Base-by-base conservation (phyloP, 2,329 filamentous ascomycete species). In the Sphaerostilbella broomeana region DNA sequence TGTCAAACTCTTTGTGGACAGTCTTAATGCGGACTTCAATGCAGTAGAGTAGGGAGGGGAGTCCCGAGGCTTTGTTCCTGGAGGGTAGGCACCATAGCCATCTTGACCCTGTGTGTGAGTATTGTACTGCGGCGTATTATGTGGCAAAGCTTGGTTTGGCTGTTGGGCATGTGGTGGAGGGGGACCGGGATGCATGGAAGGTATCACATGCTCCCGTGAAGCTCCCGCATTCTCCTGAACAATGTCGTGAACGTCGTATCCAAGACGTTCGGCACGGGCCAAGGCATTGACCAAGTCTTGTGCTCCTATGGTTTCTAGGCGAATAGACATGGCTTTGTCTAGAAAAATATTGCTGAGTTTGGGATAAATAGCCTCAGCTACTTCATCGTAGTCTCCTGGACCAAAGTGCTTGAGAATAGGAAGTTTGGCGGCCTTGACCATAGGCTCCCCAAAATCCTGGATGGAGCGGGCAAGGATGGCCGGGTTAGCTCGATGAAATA, bases 271-370 rank as follows among this genome's bases (percentile, higher is more conserved):
- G 2, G 74, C 73, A 24, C 68, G 62, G 2, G 74, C 74, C 15
- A 79, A 62, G 11, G 73, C 70, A 42, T 77, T 77, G 38, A 79
- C 69, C 3, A 79, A 63, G 11, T 68, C 64, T 18, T 71, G 66
- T 1, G 72, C 73, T 8, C 67, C 65, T 36, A 79, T 77, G 2
- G 70, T 74, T 31, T 64, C 62, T 4, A 79, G 60, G 0, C 75
- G 69, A 38, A 56, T 61, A 13, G 69, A 67, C n/a, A 79, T 51
- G 4, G 67, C 72, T 38, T 61, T 65, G 50, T 77, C 74, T 2
- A 78, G 61, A 38, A 79, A 75, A 1, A 47, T 42, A 21, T 69
- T 56, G 46, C 71, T 72, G 11, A 64, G 67, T 36, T 66, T 71
- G 33, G 56, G 46, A 5, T 77, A 53, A 19, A 78, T 63, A 1